Evolutionary conservation across 352 stramenopile genomes (phyloP).

Genomic region (Pythium utonaiense): DNA sequence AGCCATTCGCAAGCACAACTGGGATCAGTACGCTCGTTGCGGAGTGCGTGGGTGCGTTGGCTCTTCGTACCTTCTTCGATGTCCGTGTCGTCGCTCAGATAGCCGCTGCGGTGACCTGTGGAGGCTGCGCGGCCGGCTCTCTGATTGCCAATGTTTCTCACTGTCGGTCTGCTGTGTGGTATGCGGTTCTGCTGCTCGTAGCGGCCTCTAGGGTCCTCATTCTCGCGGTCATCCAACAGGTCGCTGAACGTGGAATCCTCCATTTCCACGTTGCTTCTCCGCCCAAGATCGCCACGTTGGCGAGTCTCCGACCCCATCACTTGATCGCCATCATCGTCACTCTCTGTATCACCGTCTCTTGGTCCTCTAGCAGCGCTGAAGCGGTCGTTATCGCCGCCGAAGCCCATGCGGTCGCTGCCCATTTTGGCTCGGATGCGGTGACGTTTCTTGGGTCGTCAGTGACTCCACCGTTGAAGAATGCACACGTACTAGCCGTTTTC

Average conservation of each 20-base stretch:
- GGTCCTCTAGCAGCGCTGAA: neutral
- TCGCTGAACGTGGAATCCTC: constrained; percentile 17
- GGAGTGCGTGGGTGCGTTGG: neutral
- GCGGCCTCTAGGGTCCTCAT: neutral
- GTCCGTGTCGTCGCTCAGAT: constrained; percentile 60
- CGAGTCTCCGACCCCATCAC: neutral
- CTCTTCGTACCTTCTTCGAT: constrained; percentile 59
- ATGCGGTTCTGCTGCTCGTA: neutral
- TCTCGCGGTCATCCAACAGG: constrained; percentile 18
- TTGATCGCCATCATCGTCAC: constrained; percentile 4
- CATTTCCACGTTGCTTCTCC: constrained; percentile 11
- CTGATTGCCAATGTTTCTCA: neutral
- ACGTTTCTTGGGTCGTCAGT: constrained; percentile 8
- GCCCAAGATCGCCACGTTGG: neutral
- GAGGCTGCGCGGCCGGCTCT: neutral
- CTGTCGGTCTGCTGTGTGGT: neutral
- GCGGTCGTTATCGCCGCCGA: constrained; percentile 24
- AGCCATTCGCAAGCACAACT: constrained; percentile 3
- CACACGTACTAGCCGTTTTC: neutral
- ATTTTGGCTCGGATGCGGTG: constrained; percentile 22
- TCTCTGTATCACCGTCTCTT: constrained; percentile 22
- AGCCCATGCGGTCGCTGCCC: constrained; percentile 54
- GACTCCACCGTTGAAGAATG: constrained; percentile 11
- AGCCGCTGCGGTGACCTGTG: constrained; percentile 2
- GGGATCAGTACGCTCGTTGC: no score